Base-by-base conservation (phyloP, 2,329 filamentous ascomycete species). In the Penicillium olsonii region DNA sequence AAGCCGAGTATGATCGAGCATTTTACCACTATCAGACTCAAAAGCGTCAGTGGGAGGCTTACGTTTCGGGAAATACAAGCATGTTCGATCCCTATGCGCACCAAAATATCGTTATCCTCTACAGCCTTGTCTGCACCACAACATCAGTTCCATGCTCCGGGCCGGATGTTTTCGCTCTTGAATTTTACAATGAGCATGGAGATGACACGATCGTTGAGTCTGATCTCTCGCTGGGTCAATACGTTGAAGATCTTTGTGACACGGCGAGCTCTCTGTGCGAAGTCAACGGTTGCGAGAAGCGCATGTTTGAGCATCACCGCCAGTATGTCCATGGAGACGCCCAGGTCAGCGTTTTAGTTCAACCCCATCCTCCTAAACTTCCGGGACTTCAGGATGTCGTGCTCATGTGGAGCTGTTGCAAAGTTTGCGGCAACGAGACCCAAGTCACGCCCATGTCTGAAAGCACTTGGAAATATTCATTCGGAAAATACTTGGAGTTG, bases 311-410 rank as follows among this genome's bases (percentile, higher is more conserved):
- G 61, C 94, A 99, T 68, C 92, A 97, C 68, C 85, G 92, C 48
- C 95, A 95, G 35, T 99, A 99, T 64, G 95, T 99, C 1, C 94
- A 99, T 62, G 95, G 94, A 22, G 88, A 96, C 67, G 92, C 92
- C 9, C 89, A 95, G 54, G 85, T 99, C 60, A 96, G 91, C 7
- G 84, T 97, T 9, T 90, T 96, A 59, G 86, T 96, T 14, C 89
- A 96, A 65, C 86, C 84, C 26, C 85, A 85, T 55, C 78, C 85
- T 37, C 80, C 83, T 29, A 84, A 87, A 57, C 75, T 88, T 53
- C 80, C 82, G 52, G 80, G 84, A 1, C 72, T 85, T 70, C 80
- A 83, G 67, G 84, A 89, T 56, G 88, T 86, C 2, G 95, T 99
- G 48, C 82, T 92, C 49, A 96, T 99, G 90, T 99, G 95, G 95